These are phyloP conservation scores for Macrophomina pseudophaseolina DNA, from an alignment of 2,329 filamentous ascomycete species.

Conservation along the genomic window DNA sequence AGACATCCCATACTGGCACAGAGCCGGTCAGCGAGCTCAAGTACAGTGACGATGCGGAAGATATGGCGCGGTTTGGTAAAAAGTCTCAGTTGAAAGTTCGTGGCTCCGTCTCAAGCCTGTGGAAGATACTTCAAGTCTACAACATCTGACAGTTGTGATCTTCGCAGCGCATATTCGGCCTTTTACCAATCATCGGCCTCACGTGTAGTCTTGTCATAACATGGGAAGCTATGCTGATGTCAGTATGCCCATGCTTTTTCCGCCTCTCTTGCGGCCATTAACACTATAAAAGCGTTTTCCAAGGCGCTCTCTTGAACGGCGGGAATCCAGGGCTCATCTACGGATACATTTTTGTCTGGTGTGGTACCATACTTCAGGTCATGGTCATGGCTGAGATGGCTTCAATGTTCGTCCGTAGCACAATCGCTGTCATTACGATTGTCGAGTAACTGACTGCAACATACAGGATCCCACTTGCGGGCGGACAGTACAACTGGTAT, in stretches of 20 bases:
- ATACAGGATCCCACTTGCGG: slow-evolving; percentile 28
- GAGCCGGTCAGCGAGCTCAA: slow-evolving; percentile 3
- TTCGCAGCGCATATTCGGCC: slow-evolving; percentile 41
- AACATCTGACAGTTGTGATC: background rate
- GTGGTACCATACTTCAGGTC: slow-evolving; percentile 43
- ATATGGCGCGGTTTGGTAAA: slow-evolving; percentile 31
- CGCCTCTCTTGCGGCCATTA: background rate
- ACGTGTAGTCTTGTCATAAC: slow-evolving; percentile 45
- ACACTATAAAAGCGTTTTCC: slow-evolving; percentile 23
- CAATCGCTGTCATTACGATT: slow-evolving; percentile 30
- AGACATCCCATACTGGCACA: background rate
- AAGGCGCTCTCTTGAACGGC: slow-evolving; percentile 36
- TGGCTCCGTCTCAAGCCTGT: background rate
- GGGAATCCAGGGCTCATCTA: slow-evolving; percentile 45
- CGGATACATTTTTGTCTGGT: slow-evolving; percentile 44
- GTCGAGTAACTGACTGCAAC: background rate
- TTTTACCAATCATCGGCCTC: slow-evolving; percentile 45
- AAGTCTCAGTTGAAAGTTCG: slow-evolving; percentile 43
- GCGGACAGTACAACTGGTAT: slow-evolving; percentile 43
- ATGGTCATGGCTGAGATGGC: slow-evolving; percentile 42
- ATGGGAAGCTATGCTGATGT: slow-evolving; percentile 46
- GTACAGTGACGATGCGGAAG: slow-evolving; percentile 10
- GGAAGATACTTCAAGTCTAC: too few species aligned
- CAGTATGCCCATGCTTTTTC: slow-evolving; percentile 24
- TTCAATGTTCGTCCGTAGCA: slow-evolving; percentile 37